Percentiles rank a stretch among this genome's conserved stretches.
Conservation (phyloP, 2,329 filamentous ascomycete genomes). For the Colletotrichum sp. region DNA sequence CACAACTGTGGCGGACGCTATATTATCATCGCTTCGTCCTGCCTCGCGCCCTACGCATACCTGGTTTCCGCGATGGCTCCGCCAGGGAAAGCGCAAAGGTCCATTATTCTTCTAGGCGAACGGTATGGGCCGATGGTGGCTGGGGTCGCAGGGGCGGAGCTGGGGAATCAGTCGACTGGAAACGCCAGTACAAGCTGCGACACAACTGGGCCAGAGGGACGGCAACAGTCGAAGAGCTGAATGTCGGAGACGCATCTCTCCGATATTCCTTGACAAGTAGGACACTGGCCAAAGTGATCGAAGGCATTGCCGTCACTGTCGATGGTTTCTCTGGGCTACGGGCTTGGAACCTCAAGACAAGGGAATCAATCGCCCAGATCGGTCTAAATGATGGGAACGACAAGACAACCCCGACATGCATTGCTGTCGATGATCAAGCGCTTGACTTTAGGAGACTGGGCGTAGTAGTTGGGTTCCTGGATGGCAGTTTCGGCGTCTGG, state of each 20-base stretch:
- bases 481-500: slow-evolving; percentile 77
- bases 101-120: slow-evolving; percentile 48
- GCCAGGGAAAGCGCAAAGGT: slow-evolving; percentile 37
- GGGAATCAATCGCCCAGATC: slow-evolving; percentile 60
- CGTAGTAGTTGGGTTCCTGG: slow-evolving; percentile 71
- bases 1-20: slow-evolving; percentile 87
- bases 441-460: slow-evolving; percentile 52
- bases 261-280: neutral
- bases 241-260: slow-evolving; percentile 50
- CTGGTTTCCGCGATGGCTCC: slow-evolving; percentile 59
- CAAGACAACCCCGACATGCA: slow-evolving; percentile 58
- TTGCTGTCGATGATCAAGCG: slow-evolving; percentile 66
- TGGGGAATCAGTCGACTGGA: slow-evolving; percentile 77
- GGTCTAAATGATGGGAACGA: slow-evolving; percentile 32
- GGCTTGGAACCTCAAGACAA: slow-evolving; percentile 77
- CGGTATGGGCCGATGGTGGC: slow-evolving; percentile 48
- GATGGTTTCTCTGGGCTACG: slow-evolving; percentile 73
- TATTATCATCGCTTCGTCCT: slow-evolving; percentile 90
- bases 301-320: slow-evolving; percentile 79
- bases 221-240: slow-evolving; percentile 80
- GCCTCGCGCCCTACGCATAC: slow-evolving; percentile 77
- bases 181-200: slow-evolving; percentile 82
- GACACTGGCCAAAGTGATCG: slow-evolving; percentile 69
- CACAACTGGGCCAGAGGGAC: slow-evolving; percentile 90
- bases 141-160: slow-evolving; percentile 52